These are phyloP conservation scores for Lecanicillium sp. DNA, from an alignment of 2,329 filamentous ascomycete genomes.

Conservation along the genomic window DNA sequence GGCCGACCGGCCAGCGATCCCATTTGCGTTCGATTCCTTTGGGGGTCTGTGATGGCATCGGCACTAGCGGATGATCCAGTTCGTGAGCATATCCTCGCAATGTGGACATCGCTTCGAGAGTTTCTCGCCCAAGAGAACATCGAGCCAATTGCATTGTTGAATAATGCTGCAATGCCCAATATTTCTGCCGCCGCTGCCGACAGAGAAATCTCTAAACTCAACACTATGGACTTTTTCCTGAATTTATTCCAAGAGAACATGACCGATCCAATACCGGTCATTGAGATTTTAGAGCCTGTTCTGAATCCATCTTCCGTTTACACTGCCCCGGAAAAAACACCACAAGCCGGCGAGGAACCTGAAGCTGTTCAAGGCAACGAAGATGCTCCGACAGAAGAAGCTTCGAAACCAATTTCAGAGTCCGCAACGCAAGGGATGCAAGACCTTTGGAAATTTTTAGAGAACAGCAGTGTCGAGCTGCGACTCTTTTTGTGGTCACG, in stretches of 20 bases:
- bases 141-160: conserved; percentile 57
- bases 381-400: conserved; percentile 10
- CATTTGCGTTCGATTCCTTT: conserved; percentile 48
- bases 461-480: conserved; percentile 73
- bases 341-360: conserved; percentile 7
- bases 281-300: conserved; percentile 88
- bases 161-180: conserved; percentile 84
- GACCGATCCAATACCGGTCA: conserved; percentile 74
- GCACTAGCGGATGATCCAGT: conserved; percentile 47
- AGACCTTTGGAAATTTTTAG: conserved; percentile 81
- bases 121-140: conserved; percentile 37
- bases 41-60: conserved; percentile 50
- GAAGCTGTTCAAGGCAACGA: conserved; percentile 15
- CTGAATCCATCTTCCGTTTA: conserved; percentile 64
- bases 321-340: conserved; percentile 14
- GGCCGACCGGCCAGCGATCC: conserved; percentile 29
- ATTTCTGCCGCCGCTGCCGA: conserved; percentile 80
- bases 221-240: conserved; percentile 93
- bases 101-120: conserved; percentile 54
- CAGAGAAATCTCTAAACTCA: conserved; percentile 84
- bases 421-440: conserved; percentile 53
- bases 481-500: conserved; percentile 85
- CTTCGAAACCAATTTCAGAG: conserved; percentile 40
- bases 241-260: conserved; percentile 80
- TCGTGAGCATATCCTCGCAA: conserved; percentile 50